Evolutionary conservation across 2,329 filamentous ascomycete species (phyloP).

Genomic region (Monosporascus sp.): DNA sequence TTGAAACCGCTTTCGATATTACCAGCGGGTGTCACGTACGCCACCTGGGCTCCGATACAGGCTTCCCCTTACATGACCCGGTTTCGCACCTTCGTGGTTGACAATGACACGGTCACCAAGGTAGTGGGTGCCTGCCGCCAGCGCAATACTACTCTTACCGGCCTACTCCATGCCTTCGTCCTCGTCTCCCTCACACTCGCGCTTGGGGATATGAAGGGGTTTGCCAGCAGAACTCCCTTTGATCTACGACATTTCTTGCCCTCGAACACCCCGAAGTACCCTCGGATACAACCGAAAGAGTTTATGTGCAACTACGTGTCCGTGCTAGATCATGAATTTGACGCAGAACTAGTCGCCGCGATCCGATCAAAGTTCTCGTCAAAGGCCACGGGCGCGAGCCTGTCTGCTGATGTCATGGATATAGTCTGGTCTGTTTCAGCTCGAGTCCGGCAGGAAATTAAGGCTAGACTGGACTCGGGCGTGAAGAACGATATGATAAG

Average conservation of each 20-base stretch:
- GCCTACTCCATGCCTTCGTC: slow-evolving; percentile 14
- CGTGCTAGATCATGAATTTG: slow-evolving; percentile 11
- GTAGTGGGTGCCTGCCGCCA: slow-evolving; percentile 13
- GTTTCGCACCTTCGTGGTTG: slow-evolving; percentile 13
- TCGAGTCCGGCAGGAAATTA: slow-evolving; percentile 24
- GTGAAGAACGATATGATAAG: slow-evolving; percentile 28
- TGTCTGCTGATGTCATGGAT: slow-evolving; percentile 5
- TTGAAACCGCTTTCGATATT: slow-evolving; percentile 7
- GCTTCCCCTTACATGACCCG: slow-evolving; percentile 15
- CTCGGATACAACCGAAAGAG: slow-evolving; percentile 4
- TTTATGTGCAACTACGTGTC: slow-evolving; percentile 18
- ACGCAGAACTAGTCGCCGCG: slow-evolving; percentile 7
- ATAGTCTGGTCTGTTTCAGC: slow-evolving; percentile 18
- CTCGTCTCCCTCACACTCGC: slow-evolving; percentile 9
- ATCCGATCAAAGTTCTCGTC: slow-evolving; percentile 9
- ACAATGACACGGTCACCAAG: not conserved
- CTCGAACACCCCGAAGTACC: not conserved
- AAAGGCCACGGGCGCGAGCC: not conserved
- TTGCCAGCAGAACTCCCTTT: slow-evolving; percentile 8
- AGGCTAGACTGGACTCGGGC: slow-evolving; percentile 19
- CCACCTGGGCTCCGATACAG: slow-evolving; percentile 17
- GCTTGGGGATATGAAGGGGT: slow-evolving; percentile 1
- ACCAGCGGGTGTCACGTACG: slow-evolving; percentile 1
- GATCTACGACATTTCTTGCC: slow-evolving; percentile 11
- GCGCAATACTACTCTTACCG: slow-evolving; percentile 17